phyloP scores from a whole-genome alignment of 176 grass and related monocot species.

The Zea mays region Zm-B73-REFERENCE-NAM-5.0 NC_050097.1:2310501-2311000 shows the following conservation, averaged over 20 bases:
- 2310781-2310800: conserved; percentile 57
- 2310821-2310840: conserved; percentile 71
- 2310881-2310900: conserved; percentile 78
- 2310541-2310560: conserved; percentile 22
- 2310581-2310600: conserved; percentile 10
- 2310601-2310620: conserved; percentile 42
- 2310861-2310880: conserved; percentile 84
- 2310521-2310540: neutral
- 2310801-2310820: conserved; percentile 54
- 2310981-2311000: neutral
- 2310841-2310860: conserved; percentile 95
- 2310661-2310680: conserved; percentile 25
- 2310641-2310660: conserved; percentile 42
- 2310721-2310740: neutral
- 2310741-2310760: neutral
- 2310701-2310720: neutral
- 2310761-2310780: neutral
- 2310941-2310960: conserved; percentile 49
- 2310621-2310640: conserved; percentile 14
- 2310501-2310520: neutral
- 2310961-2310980: neutral
- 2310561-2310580: neutral
- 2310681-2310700: neutral
- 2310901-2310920: conserved; percentile 77
- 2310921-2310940: conserved; percentile 67